Conservation (phyloP, 257 asterid genomes). For the Solanum bulbocastanum region DNA sequence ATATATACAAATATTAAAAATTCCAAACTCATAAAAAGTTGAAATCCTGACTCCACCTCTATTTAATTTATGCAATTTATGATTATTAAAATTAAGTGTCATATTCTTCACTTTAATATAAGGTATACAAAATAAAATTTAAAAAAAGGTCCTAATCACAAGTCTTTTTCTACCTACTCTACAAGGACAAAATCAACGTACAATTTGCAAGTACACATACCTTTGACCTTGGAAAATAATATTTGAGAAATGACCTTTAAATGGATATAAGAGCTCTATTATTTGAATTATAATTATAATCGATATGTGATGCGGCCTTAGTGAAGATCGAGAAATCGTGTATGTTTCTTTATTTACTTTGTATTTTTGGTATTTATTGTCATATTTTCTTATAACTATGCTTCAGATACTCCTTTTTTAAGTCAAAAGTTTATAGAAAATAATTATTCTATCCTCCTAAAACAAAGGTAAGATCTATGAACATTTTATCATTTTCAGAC, state of each 20-base stretch:
- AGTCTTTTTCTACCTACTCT: not conserved
- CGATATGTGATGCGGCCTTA: not conserved
- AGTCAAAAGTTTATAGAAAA: no score
- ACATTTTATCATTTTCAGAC: no score
- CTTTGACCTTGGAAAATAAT: not conserved
- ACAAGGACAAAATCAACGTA: not conserved
- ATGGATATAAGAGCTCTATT: not conserved
- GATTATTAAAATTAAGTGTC: not conserved
- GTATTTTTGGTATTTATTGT: no score
- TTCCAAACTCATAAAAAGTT: not conserved
- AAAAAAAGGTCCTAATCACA: not conserved
- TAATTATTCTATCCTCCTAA: no score
- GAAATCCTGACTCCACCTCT: not conserved
- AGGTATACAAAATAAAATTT: not conserved
- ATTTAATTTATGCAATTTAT: not conserved
- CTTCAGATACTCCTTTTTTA: no score
- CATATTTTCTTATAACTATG: not conserved
- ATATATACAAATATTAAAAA: not conserved
- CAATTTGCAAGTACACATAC: not conserved
- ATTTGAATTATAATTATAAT: not conserved
- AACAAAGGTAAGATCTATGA: no score
- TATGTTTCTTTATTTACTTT: no score
- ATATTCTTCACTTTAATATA: not conserved
- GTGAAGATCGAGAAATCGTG: not conserved
- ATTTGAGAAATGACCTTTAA: not conserved